Base-by-base conservation (phyloP, 2,329 filamentous ascomycete species). In the Microascus cirrosus region DNA sequence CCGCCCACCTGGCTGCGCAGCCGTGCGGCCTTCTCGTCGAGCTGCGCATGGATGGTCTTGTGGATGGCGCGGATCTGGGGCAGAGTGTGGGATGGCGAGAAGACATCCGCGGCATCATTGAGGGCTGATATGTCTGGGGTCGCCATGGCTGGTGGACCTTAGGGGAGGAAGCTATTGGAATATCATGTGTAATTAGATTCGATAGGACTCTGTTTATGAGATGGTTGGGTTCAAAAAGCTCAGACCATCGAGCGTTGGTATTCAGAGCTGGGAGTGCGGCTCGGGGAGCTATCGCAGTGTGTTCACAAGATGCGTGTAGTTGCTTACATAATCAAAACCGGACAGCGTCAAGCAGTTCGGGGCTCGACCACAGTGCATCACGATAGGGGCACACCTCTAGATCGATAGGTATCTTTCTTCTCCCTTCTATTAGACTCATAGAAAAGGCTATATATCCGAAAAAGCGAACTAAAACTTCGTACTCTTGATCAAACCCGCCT, bases 401-500 rank as follows among this genome's bases (percentile, higher is more conserved):
- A 45, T n/a, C 18, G 15, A 45, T 7, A n/a, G 7, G 2, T 54
- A 18, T 20, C n/a, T 54, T 32, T 13, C 12, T 12, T 15, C 53
- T n/a, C 18, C 15, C 8, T 54, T 20, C 3, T 15, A 54, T 34
- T 15, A 53, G 35, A 18, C 32, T 12, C 35, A 54, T 35, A 36
- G 6, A n/a, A 54, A 22, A 54, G 3, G 28, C 18, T 45, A 12
- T 7, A 25, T 50, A 28, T n/a, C 22, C 24, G 2, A 11, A 10
- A 12, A 11, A 10, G 18, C 45, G 2, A 10, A 52, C 67, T 84
- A 93, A 74, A 99, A 77, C 78, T 94, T 97, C 68, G 89, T 82
- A 80, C 90, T 95, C 84, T 94, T 95, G 66, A 97, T 85, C 72
- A 99, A 74, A 22, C 89, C 88, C 65, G 86, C 89, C 79, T 96